Base-by-base conservation (phyloP, 2,329 filamentous ascomycete species). In the Plenodomus biglobosus region DNA sequence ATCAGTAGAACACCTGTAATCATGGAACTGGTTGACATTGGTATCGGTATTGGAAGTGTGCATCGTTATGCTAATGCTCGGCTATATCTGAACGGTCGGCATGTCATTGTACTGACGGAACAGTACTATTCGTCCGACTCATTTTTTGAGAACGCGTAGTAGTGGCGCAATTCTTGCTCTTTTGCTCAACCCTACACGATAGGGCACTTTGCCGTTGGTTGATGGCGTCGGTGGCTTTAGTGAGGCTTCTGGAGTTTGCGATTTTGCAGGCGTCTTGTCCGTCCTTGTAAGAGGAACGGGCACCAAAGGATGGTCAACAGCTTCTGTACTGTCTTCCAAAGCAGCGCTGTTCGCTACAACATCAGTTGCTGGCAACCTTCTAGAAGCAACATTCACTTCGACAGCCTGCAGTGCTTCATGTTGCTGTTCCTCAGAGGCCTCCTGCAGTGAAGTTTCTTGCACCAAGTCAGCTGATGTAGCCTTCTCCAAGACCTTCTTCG, bases 171-270 rank as follows among this genome's bases (percentile, higher is more conserved):
- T 78, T 44, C 75, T 72, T 18, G 72, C 73, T 36, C 73, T 70
- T 64, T 74, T 76, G 60, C 77, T 80, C 32, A 80, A 62, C 2
- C 78, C 78, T 36, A 80, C 77, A 19, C 78, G 66, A 40, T 77
- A 76, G 1, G 65, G 59, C 18, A 73, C 66, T 53, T 77, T 77
- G 15, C 71, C 60, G 61, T 68, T 73, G 42, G 37, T 58, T 39
- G 45, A 39, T 45, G 42, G 40, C 44, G 52, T 59, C 11, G 48
- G 46, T 42, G 53, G 49, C 44, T 48, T 53, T 19, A 65, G 57
- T 44, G 59, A 59, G 11, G 48, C 63, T 27, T 40, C 37, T 22
- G 52, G 47, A 20, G 27, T 18, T 19, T 18, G 10, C 32, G 39
- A 30, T 21, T 45, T 13, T 18, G 21, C 16, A 8, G 41, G 8